Percentiles rank a stretch among this genome's conserved stretches.
Evolutionary conservation across 2,329 filamentous ascomycete species (phyloP).

Genomic region (Colletotrichum tropicale): DNA sequence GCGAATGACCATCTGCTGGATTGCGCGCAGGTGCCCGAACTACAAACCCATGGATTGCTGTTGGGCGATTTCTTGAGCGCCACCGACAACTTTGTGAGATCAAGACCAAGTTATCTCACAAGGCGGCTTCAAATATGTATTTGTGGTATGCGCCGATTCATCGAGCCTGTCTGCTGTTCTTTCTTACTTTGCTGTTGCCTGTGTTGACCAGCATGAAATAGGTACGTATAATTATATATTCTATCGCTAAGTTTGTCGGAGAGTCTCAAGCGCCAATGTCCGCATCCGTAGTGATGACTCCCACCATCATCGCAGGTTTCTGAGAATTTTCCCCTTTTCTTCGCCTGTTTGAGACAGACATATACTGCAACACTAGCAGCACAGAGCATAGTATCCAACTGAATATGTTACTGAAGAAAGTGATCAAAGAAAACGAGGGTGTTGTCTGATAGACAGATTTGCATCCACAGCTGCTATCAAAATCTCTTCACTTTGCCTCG

Average conservation of each 20-base stretch:
- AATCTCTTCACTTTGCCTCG: not conserved
- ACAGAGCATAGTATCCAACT: no score
- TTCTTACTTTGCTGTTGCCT: no score
- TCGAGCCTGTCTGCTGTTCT: not conserved
- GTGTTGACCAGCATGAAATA: not conserved
- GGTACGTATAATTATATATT: not conserved
- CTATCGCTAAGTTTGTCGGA: not conserved
- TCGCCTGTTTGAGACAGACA: not conserved
- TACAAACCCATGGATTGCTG: not conserved
- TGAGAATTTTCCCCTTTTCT: not conserved
- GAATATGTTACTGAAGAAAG: not conserved
- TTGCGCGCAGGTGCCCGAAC: not conserved
- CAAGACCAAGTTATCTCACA: not conserved
- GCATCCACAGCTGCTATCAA: not conserved
- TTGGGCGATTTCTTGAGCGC: not conserved
- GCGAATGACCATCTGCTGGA: not conserved
- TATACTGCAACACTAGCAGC: not conserved
- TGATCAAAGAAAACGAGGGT: not conserved
- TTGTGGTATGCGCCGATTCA: not conserved
- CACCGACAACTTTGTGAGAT: not conserved
- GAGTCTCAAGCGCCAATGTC: not conserved
- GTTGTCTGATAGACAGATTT: fast-evolving
- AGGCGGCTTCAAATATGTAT: not conserved
- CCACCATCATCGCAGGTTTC: no score
- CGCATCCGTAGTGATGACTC: fast-evolving